A percentile compares a stretch with the other conserved stretches of the same genome.
phyloP scores from a whole-genome alignment of 1,284 basidiomycete species.

The Naganishia sp. region DNA sequence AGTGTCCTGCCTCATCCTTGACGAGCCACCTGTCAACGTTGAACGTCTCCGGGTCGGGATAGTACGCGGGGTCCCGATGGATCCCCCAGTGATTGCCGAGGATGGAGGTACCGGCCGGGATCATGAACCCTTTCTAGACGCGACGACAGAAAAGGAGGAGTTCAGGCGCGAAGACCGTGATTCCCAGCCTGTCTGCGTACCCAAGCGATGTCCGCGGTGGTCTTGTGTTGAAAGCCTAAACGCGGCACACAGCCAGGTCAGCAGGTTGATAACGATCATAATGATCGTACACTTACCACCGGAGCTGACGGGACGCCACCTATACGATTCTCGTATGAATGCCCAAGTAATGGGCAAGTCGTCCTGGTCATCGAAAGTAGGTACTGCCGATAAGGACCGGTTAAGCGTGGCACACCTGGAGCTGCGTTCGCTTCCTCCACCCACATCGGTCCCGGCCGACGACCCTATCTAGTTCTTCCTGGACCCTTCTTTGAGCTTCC shows the following conservation, averaged over 20 bases:
- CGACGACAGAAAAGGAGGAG: background rate
- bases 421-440: background rate
- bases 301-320: constrained; percentile 36
- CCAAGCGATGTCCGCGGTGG: constrained; percentile 22
- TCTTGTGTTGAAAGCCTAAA: constrained; percentile 34
- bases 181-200: background rate
- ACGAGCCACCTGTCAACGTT: constrained; percentile 38
- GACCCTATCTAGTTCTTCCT: constrained; percentile 63
- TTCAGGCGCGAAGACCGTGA: background rate
- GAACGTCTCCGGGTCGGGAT: constrained; percentile 39
- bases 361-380: constrained; percentile 32
- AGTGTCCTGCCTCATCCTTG: constrained; percentile 28
- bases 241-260: no score
- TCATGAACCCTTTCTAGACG: constrained; percentile 25
- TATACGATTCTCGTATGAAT: constrained; percentile 33
- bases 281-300: constrained; percentile 21
- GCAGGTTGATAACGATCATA: no score
- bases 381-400: background rate
- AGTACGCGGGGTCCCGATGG: constrained; percentile 38
- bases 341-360: constrained; percentile 29
- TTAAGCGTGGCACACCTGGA: no score
- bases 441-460: constrained; percentile 21
- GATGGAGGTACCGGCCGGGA: constrained; percentile 22
- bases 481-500: constrained; percentile 60
- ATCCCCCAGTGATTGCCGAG: constrained; percentile 38